These are phyloP conservation scores for Reutealis trisperma DNA, from an alignment of 345 rosid species.

Conservation along the genomic window DNA sequence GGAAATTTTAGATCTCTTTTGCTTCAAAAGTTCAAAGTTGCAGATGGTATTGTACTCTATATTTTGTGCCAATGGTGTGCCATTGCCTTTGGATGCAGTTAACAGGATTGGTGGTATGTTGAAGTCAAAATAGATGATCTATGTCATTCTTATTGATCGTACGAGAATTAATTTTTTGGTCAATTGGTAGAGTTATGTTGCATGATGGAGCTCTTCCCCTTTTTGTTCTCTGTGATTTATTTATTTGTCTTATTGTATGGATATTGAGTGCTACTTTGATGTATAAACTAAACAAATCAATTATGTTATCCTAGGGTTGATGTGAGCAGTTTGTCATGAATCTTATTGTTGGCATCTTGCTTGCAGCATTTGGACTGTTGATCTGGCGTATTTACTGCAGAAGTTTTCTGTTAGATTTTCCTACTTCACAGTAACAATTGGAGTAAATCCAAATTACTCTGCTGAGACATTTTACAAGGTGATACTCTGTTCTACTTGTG, in stretches of 20 bases:
- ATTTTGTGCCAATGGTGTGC: too few species aligned
- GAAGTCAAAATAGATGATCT: too few species aligned
- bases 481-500: conserved; percentile 1
- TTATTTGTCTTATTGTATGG: background rate
- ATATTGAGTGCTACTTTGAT: background rate
- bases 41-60: too few species aligned
- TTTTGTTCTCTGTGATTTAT: background rate
- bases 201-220: background rate
- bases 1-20: too few species aligned
- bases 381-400: conserved; percentile 78
- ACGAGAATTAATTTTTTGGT: background rate
- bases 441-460: conserved; percentile 89
- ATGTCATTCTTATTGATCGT: background rate
- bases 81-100: too few species aligned
- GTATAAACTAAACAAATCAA: background rate
- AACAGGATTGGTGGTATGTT: too few species aligned
- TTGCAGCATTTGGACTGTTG: conserved; percentile 91
- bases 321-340: conserved; percentile 14
- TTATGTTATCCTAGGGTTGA: background rate
- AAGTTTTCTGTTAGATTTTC: conserved; percentile 72
- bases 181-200: background rate
- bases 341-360: conserved; percentile 14
- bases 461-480: conserved; percentile 90
- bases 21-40: too few species aligned
- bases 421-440: conserved; percentile 82